Evolutionary conservation across 768 basidiomycete genomes (phyloP), one percentile per base, ranked within the genome.

Genomic region (Xerocomellus dryophilus): DNA sequence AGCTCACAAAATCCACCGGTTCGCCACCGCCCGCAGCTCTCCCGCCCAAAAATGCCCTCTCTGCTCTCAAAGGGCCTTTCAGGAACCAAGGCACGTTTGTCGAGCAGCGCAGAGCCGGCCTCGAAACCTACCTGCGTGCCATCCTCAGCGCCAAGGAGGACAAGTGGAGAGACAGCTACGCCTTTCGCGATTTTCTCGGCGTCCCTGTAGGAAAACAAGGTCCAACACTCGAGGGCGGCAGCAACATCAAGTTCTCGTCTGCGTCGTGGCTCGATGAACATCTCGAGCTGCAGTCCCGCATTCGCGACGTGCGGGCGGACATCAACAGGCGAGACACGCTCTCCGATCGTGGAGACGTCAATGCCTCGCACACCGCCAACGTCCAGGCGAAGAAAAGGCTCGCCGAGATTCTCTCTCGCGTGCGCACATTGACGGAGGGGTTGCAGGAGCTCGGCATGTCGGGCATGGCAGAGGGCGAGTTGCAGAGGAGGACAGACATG

Each of bases 211-310:
- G 85, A 57, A 77, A 77, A 61, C 80, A 82, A 51, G 76, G 68
- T 32, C 56, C 50, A 35, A 56, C 58, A 53, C 59, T 57, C 54
- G 67, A 47, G 62, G 66, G n/a, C 60, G 47, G 60, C 43, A 45
- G 59, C 32, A 72, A 72, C 1, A 64, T 68, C 29, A 80, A 81
- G 54, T 91, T 91, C 71, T 88, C 90, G 0, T 77, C 82, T 1
- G 75, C 90, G 9, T 82, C 84, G 40, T 98, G 96, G 95, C 80
- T 97, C 15, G 89, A 94, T 57, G 96, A 97, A 70, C 90, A 94
- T 63, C 72, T 81, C 49, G 85, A 87, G 49, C 72, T 96, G 9
- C 89, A 92, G 66, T 74, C 83, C 14, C 80, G 84, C 31, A 77
- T 93, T 42, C 85, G 95, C 36, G 84, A 86, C 61, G 80, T 95